Base-by-base conservation (phyloP, 495 filamentous ascomycete species). In the Penicillium arizonense region DNA sequence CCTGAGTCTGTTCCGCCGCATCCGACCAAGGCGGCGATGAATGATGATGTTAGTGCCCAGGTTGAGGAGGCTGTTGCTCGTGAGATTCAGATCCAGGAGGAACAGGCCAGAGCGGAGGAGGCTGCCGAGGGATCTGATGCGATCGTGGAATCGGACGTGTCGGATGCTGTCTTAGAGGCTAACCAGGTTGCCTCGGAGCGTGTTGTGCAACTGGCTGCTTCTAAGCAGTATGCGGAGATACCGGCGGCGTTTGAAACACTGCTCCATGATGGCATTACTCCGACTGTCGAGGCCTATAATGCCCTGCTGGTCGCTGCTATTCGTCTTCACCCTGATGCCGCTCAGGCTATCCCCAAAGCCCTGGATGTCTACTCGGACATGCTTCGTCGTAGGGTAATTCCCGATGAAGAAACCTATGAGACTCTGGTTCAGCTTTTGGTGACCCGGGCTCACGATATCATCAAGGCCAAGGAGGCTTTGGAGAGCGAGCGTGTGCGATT, bases 281-380 rank as follows among this genome's bases (percentile, higher is more conserved):
- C 94, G 13, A 89, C 83, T 3, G 82, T 92, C 28, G 77, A 82
- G 16, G 87, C 93, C 14, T 98, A 97, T 77, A 96, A 97, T 71
- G 88, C 89, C 33, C 76, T 97, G 37, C 76, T 98, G 36, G 77
- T 85, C 58, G 90, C 95, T 24, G 91, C 90, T 20, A 84, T 95
- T 52, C 75, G 87, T 53, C 77, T 96, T 18, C 71, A 77, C 43
- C 75, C 75, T 5, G 82, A 89, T 61, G 85, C 84, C 63, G 83
- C 86, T 44, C 88, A 91, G 71, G 80, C 91, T 9, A 86, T 96
- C 21, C 83, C 89, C 41, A 96, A 96, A 72, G 91, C 89, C 5
- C 81, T 97, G 43, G 91, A 92, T 77, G 87, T 97, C 51, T 97
- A 97, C 74, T 87, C 90, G 37, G 90, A 97, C 67, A 96, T 98